Conservation (phyloP, 305 asterid genomes). For the Fraxinus nigra region DNA sequence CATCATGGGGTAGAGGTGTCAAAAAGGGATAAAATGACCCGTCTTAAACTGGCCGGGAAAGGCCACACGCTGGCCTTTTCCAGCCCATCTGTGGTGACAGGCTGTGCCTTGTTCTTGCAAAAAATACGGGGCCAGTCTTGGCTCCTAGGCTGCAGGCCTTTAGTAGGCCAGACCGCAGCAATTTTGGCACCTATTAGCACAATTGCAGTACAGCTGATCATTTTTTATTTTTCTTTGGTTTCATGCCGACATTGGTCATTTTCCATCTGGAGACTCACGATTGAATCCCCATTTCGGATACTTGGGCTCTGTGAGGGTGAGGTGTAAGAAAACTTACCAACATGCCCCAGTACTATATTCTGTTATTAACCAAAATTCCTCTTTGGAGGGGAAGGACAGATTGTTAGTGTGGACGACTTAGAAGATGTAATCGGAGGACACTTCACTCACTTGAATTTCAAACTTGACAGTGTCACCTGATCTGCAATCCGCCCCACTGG, state of each 20-base stretch:
- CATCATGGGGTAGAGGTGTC: neutral
- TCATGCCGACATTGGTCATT: neutral
- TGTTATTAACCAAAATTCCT: neutral
- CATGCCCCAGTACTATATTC: neutral
- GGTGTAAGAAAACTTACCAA: neutral
- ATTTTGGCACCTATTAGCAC: neutral
- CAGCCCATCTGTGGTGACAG: neutral
- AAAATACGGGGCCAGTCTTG: neutral
- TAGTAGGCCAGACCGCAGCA: neutral
- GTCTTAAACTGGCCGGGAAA: neutral
- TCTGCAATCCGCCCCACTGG: slow-evolving; percentile 16
- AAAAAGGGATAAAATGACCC: neutral
- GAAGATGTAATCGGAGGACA: neutral
- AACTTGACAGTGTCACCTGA: slow-evolving; percentile 43
- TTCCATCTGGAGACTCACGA: neutral
- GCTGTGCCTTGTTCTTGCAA: neutral
- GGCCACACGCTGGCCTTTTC: neutral
- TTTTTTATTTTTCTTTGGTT: neutral
- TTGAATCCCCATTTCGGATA: neutral
- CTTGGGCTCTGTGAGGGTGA: neutral
- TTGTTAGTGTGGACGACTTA: neutral
- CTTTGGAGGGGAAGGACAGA: neutral
- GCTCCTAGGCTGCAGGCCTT: neutral
- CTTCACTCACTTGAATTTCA: slow-evolving; percentile 51
- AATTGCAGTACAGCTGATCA: neutral